Conservation (phyloP, 352 stramenopile species). For the Pythium plurisporium region DNA sequence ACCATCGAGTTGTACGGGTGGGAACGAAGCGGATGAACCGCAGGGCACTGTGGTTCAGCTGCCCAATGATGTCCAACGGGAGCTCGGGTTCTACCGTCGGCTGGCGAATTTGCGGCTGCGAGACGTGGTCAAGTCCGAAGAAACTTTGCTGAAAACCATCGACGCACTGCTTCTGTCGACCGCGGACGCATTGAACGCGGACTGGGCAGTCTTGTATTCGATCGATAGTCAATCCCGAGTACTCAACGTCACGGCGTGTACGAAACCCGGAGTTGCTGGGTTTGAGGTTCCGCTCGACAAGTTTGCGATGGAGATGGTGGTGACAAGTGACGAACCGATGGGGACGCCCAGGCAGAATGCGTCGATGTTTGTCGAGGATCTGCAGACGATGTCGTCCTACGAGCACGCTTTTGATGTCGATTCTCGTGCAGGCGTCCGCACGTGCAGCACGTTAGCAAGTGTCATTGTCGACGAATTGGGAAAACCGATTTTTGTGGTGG, state of each 20-base stretch:
- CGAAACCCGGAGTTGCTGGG: conserved; percentile 31
- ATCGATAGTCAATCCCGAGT: conserved; percentile 30
- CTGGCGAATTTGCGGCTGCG: conserved; percentile 47
- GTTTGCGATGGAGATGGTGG: conserved; percentile 39
- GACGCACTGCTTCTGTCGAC: conserved; percentile 37
- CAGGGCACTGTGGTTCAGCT: neutral
- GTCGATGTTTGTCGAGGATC: conserved; percentile 39
- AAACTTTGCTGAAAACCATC: conserved; percentile 41
- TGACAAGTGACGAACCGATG: conserved; percentile 27
- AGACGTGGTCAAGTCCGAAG: conserved; percentile 35
- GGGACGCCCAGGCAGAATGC: conserved; percentile 19
- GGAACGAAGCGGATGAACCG: neutral
- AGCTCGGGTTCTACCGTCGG: conserved; percentile 58
- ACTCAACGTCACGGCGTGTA: conserved; percentile 51
- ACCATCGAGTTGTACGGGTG: no score
- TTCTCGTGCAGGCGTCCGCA: conserved; percentile 18
- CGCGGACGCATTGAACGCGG: conserved; percentile 34
- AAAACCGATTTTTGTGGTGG: conserved; percentile 52
- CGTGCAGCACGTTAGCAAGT: conserved; percentile 27
- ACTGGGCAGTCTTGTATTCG: conserved; percentile 53
- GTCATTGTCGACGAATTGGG: conserved; percentile 46
- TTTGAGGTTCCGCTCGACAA: conserved; percentile 50
- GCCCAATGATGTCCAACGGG: conserved; percentile 1
- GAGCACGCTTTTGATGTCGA: conserved; percentile 43
- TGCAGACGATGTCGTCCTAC: conserved; percentile 39